A percentile compares a stretch with the other conserved stretches of the same genome.
phyloP scores from a whole-genome alignment of 768 basidiomycete species.

The Saitozyma sp. region DNA sequence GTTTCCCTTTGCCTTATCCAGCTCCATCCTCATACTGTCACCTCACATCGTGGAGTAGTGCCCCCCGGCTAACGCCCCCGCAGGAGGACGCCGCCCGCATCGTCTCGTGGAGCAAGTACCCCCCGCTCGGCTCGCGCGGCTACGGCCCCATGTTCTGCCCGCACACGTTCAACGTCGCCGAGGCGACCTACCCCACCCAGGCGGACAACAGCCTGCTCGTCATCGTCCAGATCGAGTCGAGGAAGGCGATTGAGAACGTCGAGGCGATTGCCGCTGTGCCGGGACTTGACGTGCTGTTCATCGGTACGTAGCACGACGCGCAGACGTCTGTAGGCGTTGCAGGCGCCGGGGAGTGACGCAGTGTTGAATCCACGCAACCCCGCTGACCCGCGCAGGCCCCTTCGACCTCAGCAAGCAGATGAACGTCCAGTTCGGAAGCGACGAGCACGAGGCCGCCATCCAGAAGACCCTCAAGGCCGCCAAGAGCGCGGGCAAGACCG shows the following conservation, averaged over 20 bases:
- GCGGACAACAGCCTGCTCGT: slow-evolving; percentile 48
- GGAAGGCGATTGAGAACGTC: slow-evolving; percentile 47
- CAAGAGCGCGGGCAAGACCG: slow-evolving; percentile 49
- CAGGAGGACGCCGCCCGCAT: slow-evolving; percentile 48
- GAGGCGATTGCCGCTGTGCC: slow-evolving; percentile 49
- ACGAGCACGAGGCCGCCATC: slow-evolving; percentile 52
- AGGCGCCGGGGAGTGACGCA: background rate
- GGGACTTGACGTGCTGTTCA: slow-evolving; percentile 52
- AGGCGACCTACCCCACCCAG: slow-evolving; percentile 41
- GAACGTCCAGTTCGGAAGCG: slow-evolving; percentile 42
- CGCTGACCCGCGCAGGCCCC: slow-evolving; percentile 31
- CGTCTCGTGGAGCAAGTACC: slow-evolving; percentile 50
- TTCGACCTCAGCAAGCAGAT: slow-evolving; percentile 51
- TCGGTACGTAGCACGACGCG: no score
- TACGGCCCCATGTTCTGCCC: slow-evolving; percentile 52
- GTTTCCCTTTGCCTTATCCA: background rate
- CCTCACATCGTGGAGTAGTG: background rate
- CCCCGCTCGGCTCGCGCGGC: slow-evolving; percentile 50
- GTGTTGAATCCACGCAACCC: background rate
- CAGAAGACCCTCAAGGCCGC: slow-evolving; percentile 45
- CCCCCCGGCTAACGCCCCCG: background rate
- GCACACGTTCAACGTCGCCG: slow-evolving; percentile 40
- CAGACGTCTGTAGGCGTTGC: no score
- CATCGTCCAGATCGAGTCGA: slow-evolving; percentile 52
- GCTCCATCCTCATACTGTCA: background rate